Percentiles rank a stretch among this genome's conserved stretches.
Conservation (phyloP, 768 basidiomycete species). For the Termitomyces eurrhizus region DNA sequence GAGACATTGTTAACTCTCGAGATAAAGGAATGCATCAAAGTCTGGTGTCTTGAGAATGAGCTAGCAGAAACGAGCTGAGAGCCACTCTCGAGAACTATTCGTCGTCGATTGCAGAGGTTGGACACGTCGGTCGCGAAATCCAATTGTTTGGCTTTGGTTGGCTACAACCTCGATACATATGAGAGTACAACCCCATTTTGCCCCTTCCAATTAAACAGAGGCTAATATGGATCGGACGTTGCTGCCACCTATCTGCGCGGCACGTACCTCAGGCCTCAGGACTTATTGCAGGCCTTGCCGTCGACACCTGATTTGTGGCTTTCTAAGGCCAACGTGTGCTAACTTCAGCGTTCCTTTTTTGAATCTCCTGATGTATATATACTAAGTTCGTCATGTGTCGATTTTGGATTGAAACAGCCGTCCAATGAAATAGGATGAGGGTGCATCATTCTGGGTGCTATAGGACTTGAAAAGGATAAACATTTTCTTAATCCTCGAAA, state of each 20-base stretch:
- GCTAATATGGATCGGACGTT: too few species aligned
- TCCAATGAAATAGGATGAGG: neutral
- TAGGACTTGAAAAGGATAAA: neutral
- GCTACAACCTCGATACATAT: neutral
- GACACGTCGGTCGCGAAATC: neutral
- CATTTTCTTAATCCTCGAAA: neutral
- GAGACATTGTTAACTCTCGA: slow-evolving; percentile 73
- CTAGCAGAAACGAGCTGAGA: neutral
- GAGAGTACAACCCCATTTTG: neutral
- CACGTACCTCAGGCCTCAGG: neutral
- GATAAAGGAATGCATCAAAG: slow-evolving; percentile 63
- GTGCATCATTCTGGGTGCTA: neutral
- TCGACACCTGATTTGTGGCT: too few species aligned
- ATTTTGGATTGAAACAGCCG: neutral
- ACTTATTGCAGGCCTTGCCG: neutral
- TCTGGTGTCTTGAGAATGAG: neutral
- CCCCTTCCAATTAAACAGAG: too few species aligned
- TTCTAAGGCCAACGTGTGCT: neutral
- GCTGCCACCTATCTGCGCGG: too few species aligned
- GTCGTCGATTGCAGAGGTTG: neutral
- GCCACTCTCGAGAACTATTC: neutral
- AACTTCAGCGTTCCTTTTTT: neutral
- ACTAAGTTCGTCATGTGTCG: neutral
- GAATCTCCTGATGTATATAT: neutral
- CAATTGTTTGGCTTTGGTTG: neutral